phyloP scores from a whole-genome alignment of 495 filamentous ascomycete species.

The Evernia prunastri region DNA sequence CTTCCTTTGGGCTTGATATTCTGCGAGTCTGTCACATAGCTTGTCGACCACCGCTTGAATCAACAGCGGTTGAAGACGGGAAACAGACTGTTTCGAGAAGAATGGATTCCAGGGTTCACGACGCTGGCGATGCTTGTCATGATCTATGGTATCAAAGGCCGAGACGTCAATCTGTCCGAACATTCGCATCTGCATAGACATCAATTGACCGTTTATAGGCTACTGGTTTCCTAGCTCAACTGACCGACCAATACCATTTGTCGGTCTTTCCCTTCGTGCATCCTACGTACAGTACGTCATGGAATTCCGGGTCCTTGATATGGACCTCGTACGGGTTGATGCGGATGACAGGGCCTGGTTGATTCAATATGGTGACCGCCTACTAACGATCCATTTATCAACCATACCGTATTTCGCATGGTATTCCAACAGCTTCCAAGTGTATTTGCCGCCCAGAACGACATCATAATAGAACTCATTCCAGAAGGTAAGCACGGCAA shows the following conservation, averaged over 20 bases:
- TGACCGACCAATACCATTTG: slow-evolving; percentile 33
- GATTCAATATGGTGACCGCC: not conserved
- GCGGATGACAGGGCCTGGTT: slow-evolving; percentile 23
- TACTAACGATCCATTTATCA: not conserved
- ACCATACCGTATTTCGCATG: slow-evolving; percentile 21
- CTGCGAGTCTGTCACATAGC: slow-evolving; percentile 24
- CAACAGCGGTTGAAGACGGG: slow-evolving; percentile 27
- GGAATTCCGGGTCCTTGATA: slow-evolving; percentile 22
- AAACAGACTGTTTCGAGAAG: slow-evolving; percentile 30
- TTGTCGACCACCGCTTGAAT: slow-evolving; percentile 25
- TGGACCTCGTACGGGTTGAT: slow-evolving; percentile 26
- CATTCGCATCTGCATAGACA: slow-evolving; percentile 16
- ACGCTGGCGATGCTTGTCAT: slow-evolving; percentile 32
- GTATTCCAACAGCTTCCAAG: slow-evolving; percentile 25
- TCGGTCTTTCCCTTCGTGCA: slow-evolving; percentile 30
- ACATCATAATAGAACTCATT: slow-evolving; percentile 34
- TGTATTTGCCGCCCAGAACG: slow-evolving; percentile 21
- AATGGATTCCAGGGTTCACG: slow-evolving; percentile 32
- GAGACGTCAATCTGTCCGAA: slow-evolving; percentile 18
- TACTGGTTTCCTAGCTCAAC: slow-evolving; percentile 8
- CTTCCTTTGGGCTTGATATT: slow-evolving; percentile 23
- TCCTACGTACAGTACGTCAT: slow-evolving; percentile 34
- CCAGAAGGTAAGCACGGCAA: slow-evolving; percentile 32
- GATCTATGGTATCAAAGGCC: slow-evolving; percentile 27
- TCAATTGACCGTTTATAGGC: slow-evolving; percentile 7